Evolutionary conservation across 2,329 filamentous ascomycete genomes (phyloP), one percentile per base, ranked within the genome.

Genomic region (Diaporthe destruens): DNA sequence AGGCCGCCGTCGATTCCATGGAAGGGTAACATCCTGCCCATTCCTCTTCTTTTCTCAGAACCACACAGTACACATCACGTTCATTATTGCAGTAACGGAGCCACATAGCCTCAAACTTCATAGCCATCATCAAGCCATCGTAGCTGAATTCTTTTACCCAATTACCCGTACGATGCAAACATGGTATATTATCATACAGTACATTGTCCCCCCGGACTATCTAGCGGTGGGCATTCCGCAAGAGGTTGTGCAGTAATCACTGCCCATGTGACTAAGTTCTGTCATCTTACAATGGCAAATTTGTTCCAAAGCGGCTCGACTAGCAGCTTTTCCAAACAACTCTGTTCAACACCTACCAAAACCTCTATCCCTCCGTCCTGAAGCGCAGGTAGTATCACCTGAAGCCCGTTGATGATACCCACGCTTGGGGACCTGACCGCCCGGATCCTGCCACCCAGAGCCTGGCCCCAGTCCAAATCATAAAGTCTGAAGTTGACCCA

Each of bases 261-360:
- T 47, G 44, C 44, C 3, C 20, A 20, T 7, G 18, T 47, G 3
- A 2, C 1, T 18, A 20, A n/a, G 18, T 18, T 47, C 8, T 9
- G 7, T 44, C 1, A 44, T 6, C 42, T 20, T 6, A 3, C 25
- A 20, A 47, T 9, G 25, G 55, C 66, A 25, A 42, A 70, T 71
- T 78, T 81, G 9, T 71, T 77, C 74, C 79, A 73, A 34, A 81
- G 59, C 0, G 78, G 80, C 36, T 82, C 80, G 34, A 74, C 70
- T 69, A 80, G 47, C 25, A 82, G 75, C 32, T 73, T 74, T 16
- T 78, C 73, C 67, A 80, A 71, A 34, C 72, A 78, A 57, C 73
- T 79, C 16, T 71, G 73, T 72, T 79, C 77, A 18, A 80, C 76
- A 54, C 78, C 81, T 14, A 81, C 63, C 59, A 82, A 82, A 11